Base-by-base conservation (phyloP, 257 asterid genomes). In the Hygrophila difformis region DNA sequence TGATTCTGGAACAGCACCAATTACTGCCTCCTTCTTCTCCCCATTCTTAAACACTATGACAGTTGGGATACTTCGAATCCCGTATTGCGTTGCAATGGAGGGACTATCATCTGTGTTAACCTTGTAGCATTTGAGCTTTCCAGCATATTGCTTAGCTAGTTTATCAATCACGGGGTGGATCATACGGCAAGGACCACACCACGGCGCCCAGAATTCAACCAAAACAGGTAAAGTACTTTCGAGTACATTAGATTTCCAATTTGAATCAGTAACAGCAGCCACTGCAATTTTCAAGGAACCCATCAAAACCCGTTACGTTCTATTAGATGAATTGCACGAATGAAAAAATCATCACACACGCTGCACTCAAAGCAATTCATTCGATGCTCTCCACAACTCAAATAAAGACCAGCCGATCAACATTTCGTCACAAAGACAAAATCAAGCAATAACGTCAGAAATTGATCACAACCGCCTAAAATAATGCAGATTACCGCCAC, bases 131-230 rank as follows among this genome's bases (percentile, higher is more conserved):
- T 83, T 76, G 44, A 87, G 81, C 75, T 77, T 80, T 40, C 84
- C 94, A 0, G 73, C 50, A 26, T 71, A 87, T 5, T 71, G 57
- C 70, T 74, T 76, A 7, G 97, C 87, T 49, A 87, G 74, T 44
- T 87, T 83, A 51, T 80, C 87, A 5, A 87, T 72, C 38, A 84
- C 67, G 0, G 94, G 93, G 54, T 87, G 94, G 56, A 87, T 80
- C 85, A 87, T 87, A 39, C 87, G 84, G 68, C 97, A 87, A 0
- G 97, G 97, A 13, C 97, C 97, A 35, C 94, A 87, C 97, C 97
- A 87, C 0, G 97, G 97, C 31, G 97, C 97, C 97, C 97, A 88
- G 51, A 84, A 88, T 63, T 88, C 97, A 24, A 88, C 93, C 64
- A 88, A 50, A 46, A 88, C 97, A 12, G 97, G 93, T 14, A 21